Conservation (phyloP, 805 yeast species). For the Wickerhamia fluorescens region DNA sequence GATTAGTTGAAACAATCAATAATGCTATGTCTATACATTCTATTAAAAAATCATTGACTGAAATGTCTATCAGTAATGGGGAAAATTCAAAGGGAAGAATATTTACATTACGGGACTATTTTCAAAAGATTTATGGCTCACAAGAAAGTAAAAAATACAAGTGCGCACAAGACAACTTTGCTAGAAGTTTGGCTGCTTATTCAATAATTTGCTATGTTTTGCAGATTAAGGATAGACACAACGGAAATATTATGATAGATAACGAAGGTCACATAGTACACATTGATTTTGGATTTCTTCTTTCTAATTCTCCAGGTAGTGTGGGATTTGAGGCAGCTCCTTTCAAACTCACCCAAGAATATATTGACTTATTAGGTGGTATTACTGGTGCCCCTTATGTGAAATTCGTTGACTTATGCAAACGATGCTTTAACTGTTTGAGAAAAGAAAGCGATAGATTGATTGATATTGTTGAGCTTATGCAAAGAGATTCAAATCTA, state of each 20-base stretch:
- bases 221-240: conserved; percentile 94
- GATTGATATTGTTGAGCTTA: conserved; percentile 79
- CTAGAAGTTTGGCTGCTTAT: conserved; percentile 82
- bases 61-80: conserved; percentile 57
- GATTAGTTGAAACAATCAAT: conserved; percentile 92
- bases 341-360: conserved; percentile 84
- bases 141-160: conserved; percentile 46
- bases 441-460: conserved; percentile 70
- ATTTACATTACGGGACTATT: conserved; percentile 74
- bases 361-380: conserved; percentile 85
- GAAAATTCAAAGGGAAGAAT: conserved; percentile 66
- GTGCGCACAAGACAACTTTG: conserved; percentile 79
- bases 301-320: conserved; percentile 94
- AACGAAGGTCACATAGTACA: conserved; percentile 92
- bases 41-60: conserved; percentile 85
- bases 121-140: conserved; percentile 66
- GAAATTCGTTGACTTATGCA: conserved; percentile 56
- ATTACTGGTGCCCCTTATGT: conserved; percentile 51
- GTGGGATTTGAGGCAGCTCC: conserved; percentile 98
- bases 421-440: conserved; percentile 66
- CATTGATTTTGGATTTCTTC: conserved; percentile 90
- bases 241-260: conserved; percentile 96
- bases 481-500: conserved; percentile 84
- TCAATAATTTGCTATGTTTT: conserved; percentile 83
- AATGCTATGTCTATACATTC: conserved; percentile 93